These are phyloP conservation scores for Tricholoma hemisulphureum DNA, from an alignment of 768 basidiomycete species.

Conservation along the genomic window DNA sequence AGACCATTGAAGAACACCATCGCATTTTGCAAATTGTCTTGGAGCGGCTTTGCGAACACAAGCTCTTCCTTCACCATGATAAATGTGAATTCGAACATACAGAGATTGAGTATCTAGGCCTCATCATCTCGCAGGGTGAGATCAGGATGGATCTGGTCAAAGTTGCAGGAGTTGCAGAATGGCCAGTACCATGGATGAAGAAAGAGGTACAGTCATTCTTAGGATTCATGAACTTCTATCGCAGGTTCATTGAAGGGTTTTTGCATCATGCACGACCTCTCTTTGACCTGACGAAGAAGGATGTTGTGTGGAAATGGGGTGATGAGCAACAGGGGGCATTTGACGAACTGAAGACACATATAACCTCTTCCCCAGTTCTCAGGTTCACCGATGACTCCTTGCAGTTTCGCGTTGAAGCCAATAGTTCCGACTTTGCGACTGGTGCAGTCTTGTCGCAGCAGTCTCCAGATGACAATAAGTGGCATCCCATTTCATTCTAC, in stretches of 20 bases:
- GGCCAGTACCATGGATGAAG: background rate
- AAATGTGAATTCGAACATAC: background rate
- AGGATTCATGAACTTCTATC: background rate
- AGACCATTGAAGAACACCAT: background rate
- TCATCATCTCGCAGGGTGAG: background rate
- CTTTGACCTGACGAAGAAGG: slow-evolving; percentile 15
- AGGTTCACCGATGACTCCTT: background rate
- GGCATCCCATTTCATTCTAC: slow-evolving; percentile 36
- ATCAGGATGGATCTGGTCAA: background rate
- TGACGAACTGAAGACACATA: too few relatives aligned
- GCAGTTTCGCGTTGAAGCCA: background rate
- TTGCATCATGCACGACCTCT: slow-evolving; percentile 20
- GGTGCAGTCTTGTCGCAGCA: slow-evolving; percentile 16
- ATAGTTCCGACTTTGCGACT: background rate
- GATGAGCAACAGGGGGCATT: background rate
- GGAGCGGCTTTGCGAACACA: background rate
- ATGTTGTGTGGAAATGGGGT: background rate
- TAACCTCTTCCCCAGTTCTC: background rate
- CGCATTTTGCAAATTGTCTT: background rate
- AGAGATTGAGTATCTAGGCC: background rate
- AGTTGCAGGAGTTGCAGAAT: background rate
- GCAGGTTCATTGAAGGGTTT: slow-evolving; percentile 23
- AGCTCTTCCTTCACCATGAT: background rate
- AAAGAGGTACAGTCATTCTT: background rate
- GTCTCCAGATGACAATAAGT: slow-evolving; percentile 6